Evolutionary conservation across 805 yeast genomes (phyloP), one percentile per base, ranked within the genome.

Genomic region (Lipomyces sp.): DNA sequence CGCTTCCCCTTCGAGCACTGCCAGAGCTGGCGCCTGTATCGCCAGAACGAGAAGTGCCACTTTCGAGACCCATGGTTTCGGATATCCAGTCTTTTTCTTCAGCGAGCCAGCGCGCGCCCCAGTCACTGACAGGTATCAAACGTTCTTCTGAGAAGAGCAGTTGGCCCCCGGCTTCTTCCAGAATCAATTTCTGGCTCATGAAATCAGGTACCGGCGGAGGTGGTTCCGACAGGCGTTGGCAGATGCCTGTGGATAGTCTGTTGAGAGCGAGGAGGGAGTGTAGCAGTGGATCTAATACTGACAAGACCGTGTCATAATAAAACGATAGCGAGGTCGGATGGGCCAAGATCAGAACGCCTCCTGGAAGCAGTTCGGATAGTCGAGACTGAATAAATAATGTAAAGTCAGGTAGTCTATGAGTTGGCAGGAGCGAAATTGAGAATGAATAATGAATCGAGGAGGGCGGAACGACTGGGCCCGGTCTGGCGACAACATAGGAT

Each of bases 231-330:
- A 74, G 64, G 48, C 57, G 60, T 56, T 73, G 71, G 58, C 76
- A 74, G 15, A 65, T 69, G 29, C 59, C 66, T 1, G 75, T 70
- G 15, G 70, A 69, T 51, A 74, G 65, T 62, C 61, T 57, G 51
- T 66, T 69, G 32, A 73, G 71, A 2, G 76, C 75, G 53, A 74
- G 65, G 61, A 73, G 67, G 13, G 68, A 72, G 18, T 68, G 72
- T 42, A 74, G 68, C 2, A 74, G 67, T 29, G 63, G 65, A 51
- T 74, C 75, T 2, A 74, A 70, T 24, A 72, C 69, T 3, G 72
- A 71, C 30, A 73, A 53, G 15, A 72, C 65, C 32, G 64, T 62
- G 53, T 69, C 56, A 24, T 55, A 45, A 67, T 64, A 73, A 60
- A 74, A 68, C 5, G 54, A 50, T 53, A 58, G 50, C 10, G 74